Evolutionary conservation across 495 filamentous ascomycete genomes (phyloP).

Genomic region (Tuber indicum): DNA sequence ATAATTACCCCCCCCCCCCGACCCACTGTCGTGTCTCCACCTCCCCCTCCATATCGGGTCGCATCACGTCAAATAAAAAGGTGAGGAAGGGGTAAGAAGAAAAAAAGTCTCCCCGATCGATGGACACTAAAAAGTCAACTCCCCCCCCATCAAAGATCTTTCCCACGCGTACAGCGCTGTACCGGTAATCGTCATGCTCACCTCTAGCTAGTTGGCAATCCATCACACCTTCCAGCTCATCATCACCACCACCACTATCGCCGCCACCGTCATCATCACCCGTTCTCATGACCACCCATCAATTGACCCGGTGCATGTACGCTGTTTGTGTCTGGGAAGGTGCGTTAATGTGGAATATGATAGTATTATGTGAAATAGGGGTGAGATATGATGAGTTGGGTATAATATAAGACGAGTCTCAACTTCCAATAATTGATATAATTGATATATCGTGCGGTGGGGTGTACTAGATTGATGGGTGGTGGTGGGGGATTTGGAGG

Average conservation of each 20-base stretch:
- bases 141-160: neutral
- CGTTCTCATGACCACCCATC: neutral
- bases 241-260: neutral
- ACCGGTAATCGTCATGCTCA: neutral
- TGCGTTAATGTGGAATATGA: neutral
- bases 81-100: neutral
- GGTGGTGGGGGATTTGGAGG: neutral
- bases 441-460: neutral
- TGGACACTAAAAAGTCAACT: neutral
- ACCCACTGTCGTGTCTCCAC: neutral
- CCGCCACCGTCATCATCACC: neutral
- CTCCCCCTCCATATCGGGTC: neutral
- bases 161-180: neutral
- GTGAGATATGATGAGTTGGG: neutral
- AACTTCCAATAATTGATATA: neutral
- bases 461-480: conserved; percentile 9
- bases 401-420: neutral
- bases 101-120: neutral
- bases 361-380: neutral
- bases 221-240: neutral
- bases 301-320: neutral
- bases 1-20: neutral
- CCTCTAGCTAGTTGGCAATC: neutral
- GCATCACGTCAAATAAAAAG: neutral
- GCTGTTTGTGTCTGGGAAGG: neutral